Base-by-base conservation (phyloP, 768 basidiomycete genomes). In the Naematelia aurantialba region DNA sequence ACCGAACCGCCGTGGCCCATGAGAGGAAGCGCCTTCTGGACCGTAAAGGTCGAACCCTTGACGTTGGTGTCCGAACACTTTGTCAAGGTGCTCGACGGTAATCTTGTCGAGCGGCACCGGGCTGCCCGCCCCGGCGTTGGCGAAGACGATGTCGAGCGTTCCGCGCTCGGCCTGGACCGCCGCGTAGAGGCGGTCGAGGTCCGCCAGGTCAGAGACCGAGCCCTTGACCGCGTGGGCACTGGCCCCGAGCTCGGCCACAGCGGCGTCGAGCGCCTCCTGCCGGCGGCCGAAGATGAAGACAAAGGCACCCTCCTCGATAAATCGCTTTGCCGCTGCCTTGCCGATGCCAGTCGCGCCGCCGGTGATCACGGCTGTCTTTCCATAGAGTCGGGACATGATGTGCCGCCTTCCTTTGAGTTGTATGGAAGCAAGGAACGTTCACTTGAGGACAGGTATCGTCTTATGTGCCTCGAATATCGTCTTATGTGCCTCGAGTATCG, bases 251-350 rank as follows among this genome's bases (percentile, higher is more conserved):
- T 54, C 39, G 2, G 51, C 45, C 10, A 39, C 52, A 2, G 66
- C 59, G 1, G 45, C 27, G 22, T 45, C 49, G 24, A 67, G 52
- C 5, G 56, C 55, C 17, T 56, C 34, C 8, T 47, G 34, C 47
- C 63, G 39, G 45, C 63, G 48, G 30, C 60, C 66, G 4, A 48
- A 60, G 45, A 67, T 56, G 59, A 63, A 60, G 17, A 63, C 62
- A n/a, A 61, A 53, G 53, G 63, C 63, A 26, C 66, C 66, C 27
- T 58, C 59, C 8, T 59, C 22, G 29, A 63, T 56, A 27, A 67
- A 61, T 10, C 59, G 59, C 44, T 63, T 63, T 13, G 66, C 62
- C 19, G 66, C 59, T 25, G 66, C 66, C 52, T 58, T 53, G 39
- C 65, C 65, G 59, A 66, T 66, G 22, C 65, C 65, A n/a, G 54